Evolutionary conservation across 345 rosid genomes (phyloP), one percentile per base, ranked within the genome.

Genomic region (Turnera subulata): DNA sequence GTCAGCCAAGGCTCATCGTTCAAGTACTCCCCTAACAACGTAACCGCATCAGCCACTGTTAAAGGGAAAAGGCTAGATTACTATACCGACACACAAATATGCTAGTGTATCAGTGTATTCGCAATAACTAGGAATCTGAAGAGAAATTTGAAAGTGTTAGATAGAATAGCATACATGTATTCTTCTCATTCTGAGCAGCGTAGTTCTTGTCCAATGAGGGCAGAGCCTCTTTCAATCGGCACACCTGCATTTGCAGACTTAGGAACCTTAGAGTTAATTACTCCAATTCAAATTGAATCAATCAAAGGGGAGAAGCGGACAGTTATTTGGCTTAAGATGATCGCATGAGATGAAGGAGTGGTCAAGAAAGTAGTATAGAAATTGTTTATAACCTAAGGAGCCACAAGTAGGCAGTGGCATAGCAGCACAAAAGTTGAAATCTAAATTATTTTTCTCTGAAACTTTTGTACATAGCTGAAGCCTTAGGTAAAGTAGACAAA

Each of bases 1-100:
- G 77, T 86, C 82, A 88, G 61, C 96, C 96, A 92, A 25, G 89
- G 81, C 63, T 86, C 89, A 50, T 83, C 80, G 55, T 78, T 84
- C 77, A 92, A 44, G 69, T 88, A 92, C 67, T 92, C 96, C 50
- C 89, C 87, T 38, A 86, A 50, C 47, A 84, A 81, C 43, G 84
- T 76, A 66, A 86, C 79, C 11, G 95, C 84, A 62, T 82, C 87
- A 46, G 80, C 61, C 70, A 84, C 92, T 86, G 84, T 70, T 77
- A 5, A 29, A 29, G 35, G 5, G 8, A 29, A 29, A 29, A 3
- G 4, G 35, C 8, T 29, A 8, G 5, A 29, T 8, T 29, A 29
- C 35, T 8, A 3, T 45, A 10, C 1, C 18, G 17, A 15, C 15
- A 23, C 20, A 0, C 4, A 7, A 23, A 25, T 20, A 1, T 47